Evolutionary conservation across 768 basidiomycete genomes (phyloP), one percentile per base, ranked within the genome.

Genomic region (Dentipellis sp.): DNA sequence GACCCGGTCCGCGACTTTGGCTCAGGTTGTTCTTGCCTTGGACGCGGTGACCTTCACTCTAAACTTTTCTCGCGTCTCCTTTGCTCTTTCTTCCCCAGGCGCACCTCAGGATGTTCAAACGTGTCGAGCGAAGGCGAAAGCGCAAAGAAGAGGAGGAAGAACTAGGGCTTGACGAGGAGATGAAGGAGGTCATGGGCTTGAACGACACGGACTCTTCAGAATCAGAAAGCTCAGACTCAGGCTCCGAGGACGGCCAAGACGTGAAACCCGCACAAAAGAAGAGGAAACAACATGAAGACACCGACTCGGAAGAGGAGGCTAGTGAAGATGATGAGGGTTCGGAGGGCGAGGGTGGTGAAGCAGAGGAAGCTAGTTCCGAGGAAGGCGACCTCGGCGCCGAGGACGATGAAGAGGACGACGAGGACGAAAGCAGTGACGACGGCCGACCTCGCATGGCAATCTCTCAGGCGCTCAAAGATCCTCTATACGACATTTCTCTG

Each of bases 121-220:
- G 89, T 57, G 75, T 88, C 7, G 83, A 83, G 61, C 89, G 83
- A 66, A 78, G 83, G 48, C 77, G 75, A 22, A 75, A 75, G 63
- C 83, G 77, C 62, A 77, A 74, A 57, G 75, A 83, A 63, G 74
- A 83, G 60, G 85, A 86, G 58, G 83, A 84, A 66, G 78, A 80
- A 52, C 75, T 85, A 37, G 84, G 81, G 0, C 61, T 86, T 5
- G 80, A 86, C 56, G 78, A 77, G 36, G 83, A 83, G n/a, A 72
- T 75, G 72, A 86, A 77, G 64, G 80, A 80, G 50, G 65, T 81
- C 37, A 69, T 88, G 11, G 88, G 86, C 22, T 65, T 90, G 59
- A 75, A 88, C 42, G 84, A 89, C 61, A 86, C 86, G 0, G 85
- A 90, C 67, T 86, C 86, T 34, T 84, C 86, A 49, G 87, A 88